phyloP scores from a whole-genome alignment of 768 basidiomycete species.

The Porphyrellus cyaneotinctus region DNA sequence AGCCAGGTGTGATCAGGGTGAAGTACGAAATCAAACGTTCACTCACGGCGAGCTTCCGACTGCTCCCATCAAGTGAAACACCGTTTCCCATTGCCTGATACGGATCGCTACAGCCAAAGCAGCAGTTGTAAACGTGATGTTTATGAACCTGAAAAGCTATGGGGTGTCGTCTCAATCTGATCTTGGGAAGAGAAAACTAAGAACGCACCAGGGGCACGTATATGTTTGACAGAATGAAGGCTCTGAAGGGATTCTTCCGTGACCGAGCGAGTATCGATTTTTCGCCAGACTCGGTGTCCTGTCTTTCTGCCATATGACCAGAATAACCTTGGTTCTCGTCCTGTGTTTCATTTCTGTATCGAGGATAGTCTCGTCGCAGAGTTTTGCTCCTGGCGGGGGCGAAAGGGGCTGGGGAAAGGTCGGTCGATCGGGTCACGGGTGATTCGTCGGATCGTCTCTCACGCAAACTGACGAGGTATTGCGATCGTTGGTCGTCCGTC shows the following conservation, averaged over 20 bases:
- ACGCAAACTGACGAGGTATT: conserved; percentile 2
- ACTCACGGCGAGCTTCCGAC: conserved; percentile 81
- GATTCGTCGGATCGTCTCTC: conserved; percentile 23
- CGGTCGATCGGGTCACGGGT: conserved; percentile 21
- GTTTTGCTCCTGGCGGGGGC: conserved; percentile 54
- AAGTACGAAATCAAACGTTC: neutral
- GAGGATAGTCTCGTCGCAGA: conserved; percentile 67
- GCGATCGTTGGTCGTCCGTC: conserved; percentile 17
- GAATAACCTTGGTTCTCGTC: conserved; percentile 15
- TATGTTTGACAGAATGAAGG: conserved; percentile 67
- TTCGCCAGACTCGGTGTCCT: conserved; percentile 29
- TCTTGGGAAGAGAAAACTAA: neutral
- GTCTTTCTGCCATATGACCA: conserved; percentile 15
- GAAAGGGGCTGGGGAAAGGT: conserved; percentile 34
- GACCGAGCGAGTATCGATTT: conserved; percentile 28
- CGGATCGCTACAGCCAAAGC: conserved; percentile 77
- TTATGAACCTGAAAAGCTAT: conserved; percentile 80
- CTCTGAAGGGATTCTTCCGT: conserved; percentile 49
- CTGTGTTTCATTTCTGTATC: conserved; percentile 24
- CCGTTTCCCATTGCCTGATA: conserved; percentile 58
- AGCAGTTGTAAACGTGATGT: conserved; percentile 76
- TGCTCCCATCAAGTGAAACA: conserved; percentile 53
- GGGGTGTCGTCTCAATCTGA: conserved; percentile 7
- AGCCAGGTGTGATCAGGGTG: neutral
- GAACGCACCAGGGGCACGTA: conserved; percentile 73